Conservation (phyloP, 176 grass and related monocot species). For the Aegilops umbellulata region DNA sequence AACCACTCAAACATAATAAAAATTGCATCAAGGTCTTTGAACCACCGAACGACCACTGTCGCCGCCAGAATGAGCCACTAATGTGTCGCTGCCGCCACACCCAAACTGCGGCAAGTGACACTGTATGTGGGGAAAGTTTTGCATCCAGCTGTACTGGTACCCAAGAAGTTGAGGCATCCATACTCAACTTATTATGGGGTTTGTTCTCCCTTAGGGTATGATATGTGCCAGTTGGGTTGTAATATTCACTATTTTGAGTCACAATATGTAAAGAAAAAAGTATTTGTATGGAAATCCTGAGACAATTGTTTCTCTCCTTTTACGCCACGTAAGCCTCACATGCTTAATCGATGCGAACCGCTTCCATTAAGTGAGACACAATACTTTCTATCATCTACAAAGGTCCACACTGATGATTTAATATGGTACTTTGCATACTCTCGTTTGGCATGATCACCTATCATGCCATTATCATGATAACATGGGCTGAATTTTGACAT, state of each 20-base stretch:
- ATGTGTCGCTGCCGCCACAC: too few species aligned
- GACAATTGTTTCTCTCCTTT: conserved; percentile 3
- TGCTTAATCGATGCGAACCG: conserved; percentile 44
- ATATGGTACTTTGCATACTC: conserved; percentile 43
- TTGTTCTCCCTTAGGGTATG: neutral
- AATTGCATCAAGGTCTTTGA: too few species aligned
- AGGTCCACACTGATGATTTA: conserved; percentile 48
- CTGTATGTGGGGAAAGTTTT: conserved; percentile 38
- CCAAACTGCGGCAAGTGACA: neutral
- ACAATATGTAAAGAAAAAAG: neutral
- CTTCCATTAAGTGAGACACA: conserved; percentile 50
- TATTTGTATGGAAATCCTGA: neutral
- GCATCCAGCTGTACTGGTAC: conserved; percentile 34
- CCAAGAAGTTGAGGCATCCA: conserved; percentile 22
- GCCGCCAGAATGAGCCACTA: too few species aligned
- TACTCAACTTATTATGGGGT: conserved; percentile 4
- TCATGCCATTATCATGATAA: conserved; percentile 22
- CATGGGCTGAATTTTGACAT: conserved; percentile 45
- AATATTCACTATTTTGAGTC: neutral
- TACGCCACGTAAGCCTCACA: conserved; percentile 35
- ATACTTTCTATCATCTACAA: conserved; percentile 39
- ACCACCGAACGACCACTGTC: too few species aligned
- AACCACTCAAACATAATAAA: too few species aligned
- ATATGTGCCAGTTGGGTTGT: neutral
- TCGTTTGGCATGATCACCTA: conserved; percentile 20